Conservation (phyloP, 805 yeast species). For the Starmera quercuum region DNA sequence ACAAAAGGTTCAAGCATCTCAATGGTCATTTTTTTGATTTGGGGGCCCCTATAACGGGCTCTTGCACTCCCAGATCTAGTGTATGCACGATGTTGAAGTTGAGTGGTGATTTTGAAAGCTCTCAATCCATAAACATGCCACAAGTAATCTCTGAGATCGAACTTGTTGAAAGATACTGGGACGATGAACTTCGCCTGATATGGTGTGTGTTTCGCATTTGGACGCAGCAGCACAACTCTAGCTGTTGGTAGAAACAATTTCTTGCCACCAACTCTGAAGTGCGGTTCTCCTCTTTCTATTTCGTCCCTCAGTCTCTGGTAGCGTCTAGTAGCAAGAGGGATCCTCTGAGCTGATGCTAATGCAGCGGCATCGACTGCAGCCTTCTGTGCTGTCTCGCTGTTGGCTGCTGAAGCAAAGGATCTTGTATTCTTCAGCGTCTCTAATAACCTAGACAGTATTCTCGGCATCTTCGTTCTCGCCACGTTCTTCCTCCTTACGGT, state of each 20-base stretch:
- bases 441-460: no score
- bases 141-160: slow-evolving; percentile 90
- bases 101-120: slow-evolving; percentile 83
- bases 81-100: slow-evolving; percentile 67
- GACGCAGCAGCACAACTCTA: slow-evolving; percentile 70
- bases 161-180: slow-evolving; percentile 86
- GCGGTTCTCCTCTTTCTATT: slow-evolving; percentile 59
- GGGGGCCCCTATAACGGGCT: slow-evolving; percentile 72
- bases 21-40: slow-evolving; percentile 91
- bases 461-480: no score
- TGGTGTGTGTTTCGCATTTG: slow-evolving; percentile 95
- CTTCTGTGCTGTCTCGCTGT: not conserved
- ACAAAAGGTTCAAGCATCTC: slow-evolving; percentile 94
- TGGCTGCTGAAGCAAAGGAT: slow-evolving; percentile 23
- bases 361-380: slow-evolving; percentile 14
- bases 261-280: slow-evolving; percentile 74
- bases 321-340: not conserved
- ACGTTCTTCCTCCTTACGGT: no score
- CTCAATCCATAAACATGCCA: slow-evolving; percentile 86
- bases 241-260: slow-evolving; percentile 82
- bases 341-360: slow-evolving; percentile 14
- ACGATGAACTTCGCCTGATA: slow-evolving; percentile 95
- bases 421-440: slow-evolving; percentile 11
- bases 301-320: slow-evolving; percentile 34
- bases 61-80: slow-evolving; percentile 48